phyloP scores from a whole-genome alignment of 495 filamentous ascomycete genomes.

The Hyaloscypha hepaticicola region DNA sequence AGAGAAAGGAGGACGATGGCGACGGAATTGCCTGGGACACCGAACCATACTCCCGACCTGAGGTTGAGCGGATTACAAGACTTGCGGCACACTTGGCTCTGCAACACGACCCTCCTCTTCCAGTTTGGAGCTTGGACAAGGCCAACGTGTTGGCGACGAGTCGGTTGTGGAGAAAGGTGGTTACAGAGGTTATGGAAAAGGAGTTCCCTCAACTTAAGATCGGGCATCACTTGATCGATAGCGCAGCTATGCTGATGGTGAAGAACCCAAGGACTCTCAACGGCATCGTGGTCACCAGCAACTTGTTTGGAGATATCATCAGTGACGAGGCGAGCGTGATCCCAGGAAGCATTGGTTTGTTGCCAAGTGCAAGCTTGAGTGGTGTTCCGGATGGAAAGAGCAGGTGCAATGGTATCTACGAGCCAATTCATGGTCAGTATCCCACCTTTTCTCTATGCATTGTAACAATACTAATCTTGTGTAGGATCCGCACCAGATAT shows the following conservation, averaged over 20 bases:
- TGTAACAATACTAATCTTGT: background rate
- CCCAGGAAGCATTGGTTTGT: constrained; percentile 83
- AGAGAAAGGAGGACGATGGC: constrained; percentile 82
- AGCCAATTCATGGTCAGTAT: constrained; percentile 88
- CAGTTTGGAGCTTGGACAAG: constrained; percentile 92
- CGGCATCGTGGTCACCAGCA: constrained; percentile 90
- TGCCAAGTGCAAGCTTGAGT: constrained; percentile 86
- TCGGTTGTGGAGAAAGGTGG: constrained; percentile 85
- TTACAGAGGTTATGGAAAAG: constrained; percentile 74
- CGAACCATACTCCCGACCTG: constrained; percentile 81
- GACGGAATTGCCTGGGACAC: constrained; percentile 81
- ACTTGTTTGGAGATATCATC: constrained; percentile 96
- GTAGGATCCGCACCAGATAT: constrained; percentile 72
- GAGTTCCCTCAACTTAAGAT: constrained; percentile 89
- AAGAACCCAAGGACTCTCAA: constrained; percentile 91
- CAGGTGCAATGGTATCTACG: constrained; percentile 85
- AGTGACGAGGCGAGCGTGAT: constrained; percentile 96
- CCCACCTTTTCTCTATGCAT: constrained; percentile 1
- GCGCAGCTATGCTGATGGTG: constrained; percentile 94
- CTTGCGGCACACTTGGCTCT: constrained; percentile 82
- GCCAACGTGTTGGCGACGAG: constrained; percentile 93
- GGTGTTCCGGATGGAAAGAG: constrained; percentile 79
- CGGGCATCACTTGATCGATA: constrained; percentile 91
- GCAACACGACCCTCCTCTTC: constrained; percentile 72
- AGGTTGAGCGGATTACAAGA: constrained; percentile 88